Conservation (phyloP, 164 flowering plant genomes). For the Tinospora cordifolia region DNA sequence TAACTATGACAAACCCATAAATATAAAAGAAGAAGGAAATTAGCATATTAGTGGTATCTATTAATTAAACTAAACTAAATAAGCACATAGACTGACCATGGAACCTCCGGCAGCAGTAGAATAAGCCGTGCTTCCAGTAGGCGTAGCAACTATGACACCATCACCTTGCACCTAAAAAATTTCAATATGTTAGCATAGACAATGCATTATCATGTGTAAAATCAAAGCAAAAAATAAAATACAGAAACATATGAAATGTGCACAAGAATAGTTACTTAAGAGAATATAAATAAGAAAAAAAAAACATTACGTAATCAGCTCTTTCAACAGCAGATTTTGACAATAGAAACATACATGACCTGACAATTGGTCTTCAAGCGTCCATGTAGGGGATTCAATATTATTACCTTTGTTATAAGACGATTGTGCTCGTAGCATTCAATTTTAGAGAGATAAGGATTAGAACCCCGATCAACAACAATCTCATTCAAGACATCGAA, state of each 20-base stretch:
- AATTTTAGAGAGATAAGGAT: constrained; percentile 95
- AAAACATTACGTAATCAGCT: background rate
- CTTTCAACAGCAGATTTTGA: background rate
- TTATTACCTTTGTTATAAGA: constrained; percentile 84
- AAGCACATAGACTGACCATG: constrained; percentile 48
- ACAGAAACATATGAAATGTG: background rate
- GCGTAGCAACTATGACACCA: constrained; percentile 96
- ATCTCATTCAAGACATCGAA: constrained; percentile 93
- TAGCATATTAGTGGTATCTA: background rate
- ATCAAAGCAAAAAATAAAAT: background rate
- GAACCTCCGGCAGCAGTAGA: constrained; percentile 99
- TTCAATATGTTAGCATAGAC: background rate
- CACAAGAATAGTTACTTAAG: background rate
- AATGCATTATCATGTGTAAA: background rate
- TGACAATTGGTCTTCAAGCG: background rate
- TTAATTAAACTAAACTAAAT: background rate
- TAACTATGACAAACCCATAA: background rate
- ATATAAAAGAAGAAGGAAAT: background rate
- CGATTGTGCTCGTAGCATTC: constrained; percentile 94
- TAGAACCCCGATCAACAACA: constrained; percentile 97
- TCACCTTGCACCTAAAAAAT: constrained; percentile 87
- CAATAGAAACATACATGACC: background rate
- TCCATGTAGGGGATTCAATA: background rate
- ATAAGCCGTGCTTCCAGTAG: constrained; percentile 99
- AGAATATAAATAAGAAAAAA: background rate